Evolutionary conservation across 1,139 yeast genomes (phyloP).

Genomic region (Geotrichum aggregatum): DNA sequence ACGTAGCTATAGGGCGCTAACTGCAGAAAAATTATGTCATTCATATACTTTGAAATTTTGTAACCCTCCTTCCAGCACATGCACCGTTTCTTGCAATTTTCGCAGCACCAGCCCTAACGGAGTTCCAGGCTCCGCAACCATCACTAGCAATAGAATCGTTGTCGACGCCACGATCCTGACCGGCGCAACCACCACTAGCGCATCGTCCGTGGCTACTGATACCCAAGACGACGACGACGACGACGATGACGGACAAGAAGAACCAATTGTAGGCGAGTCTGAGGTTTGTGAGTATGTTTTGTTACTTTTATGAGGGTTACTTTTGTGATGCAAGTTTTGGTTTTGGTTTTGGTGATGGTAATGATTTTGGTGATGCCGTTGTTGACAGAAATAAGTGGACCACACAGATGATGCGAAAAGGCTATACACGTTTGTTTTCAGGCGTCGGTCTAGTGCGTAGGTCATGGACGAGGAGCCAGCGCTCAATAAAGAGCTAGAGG

Average conservation of each 20-base stretch:
- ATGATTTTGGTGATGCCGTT: no score
- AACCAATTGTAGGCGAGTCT: no score
- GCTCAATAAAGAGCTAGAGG: neutral
- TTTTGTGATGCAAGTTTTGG: no score
- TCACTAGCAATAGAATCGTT: neutral
- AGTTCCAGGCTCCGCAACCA: slow-evolving; percentile 1
- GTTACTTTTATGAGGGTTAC: no score
- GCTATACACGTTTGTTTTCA: slow-evolving; percentile 2
- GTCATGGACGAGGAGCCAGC: neutral
- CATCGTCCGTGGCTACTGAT: neutral
- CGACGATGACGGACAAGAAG: no score
- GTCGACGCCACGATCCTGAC: neutral
- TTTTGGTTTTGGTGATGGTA: no score
- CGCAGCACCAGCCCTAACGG: slow-evolving; percentile 3
- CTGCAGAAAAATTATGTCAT: neutral
- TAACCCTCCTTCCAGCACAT: neutral
- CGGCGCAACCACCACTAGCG: neutral
- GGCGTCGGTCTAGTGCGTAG: neutral
- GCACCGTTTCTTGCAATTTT: slow-evolving; percentile 4
- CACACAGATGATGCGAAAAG: slow-evolving; percentile 1
- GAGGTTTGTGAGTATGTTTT: no score
- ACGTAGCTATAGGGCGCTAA: no score
- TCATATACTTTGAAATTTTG: neutral
- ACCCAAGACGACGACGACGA: neutral
- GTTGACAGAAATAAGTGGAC: neutral